A percentile compares a stretch with the other conserved stretches of the same genome.
Evolutionary conservation across 345 rosid genomes (phyloP).

Genomic region (Linum trigynum): DNA sequence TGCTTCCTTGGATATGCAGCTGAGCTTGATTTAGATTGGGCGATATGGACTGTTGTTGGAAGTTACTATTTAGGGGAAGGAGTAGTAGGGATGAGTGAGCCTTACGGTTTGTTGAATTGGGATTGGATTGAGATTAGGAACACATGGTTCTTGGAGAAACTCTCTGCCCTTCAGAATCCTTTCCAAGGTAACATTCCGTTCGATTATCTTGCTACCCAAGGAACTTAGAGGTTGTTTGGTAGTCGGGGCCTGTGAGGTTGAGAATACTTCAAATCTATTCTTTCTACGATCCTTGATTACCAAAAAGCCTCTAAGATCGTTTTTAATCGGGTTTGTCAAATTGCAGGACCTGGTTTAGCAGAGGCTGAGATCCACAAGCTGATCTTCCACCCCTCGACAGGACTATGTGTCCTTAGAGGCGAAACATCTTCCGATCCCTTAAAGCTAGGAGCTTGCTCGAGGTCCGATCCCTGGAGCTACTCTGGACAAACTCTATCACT

Average conservation of each 20-base stretch:
- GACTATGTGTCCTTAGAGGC: slow-evolving; percentile 46
- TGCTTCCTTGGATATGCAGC: slow-evolving; percentile 66
- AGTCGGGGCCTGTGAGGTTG: background rate
- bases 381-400: slow-evolving; percentile 73
- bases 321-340: background rate
- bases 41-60: slow-evolving; percentile 72
- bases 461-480: slow-evolving; percentile 68
- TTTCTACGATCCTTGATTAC: no score
- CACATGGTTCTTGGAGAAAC: slow-evolving; percentile 42
- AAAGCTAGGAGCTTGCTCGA: slow-evolving; percentile 54
- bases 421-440: slow-evolving; percentile 36
- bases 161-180: slow-evolving; percentile 53
- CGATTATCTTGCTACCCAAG: background rate
- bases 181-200: slow-evolving; percentile 39
- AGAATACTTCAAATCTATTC: no score
- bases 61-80: slow-evolving; percentile 81
- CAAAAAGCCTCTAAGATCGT: background rate
- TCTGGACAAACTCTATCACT: slow-evolving; percentile 35
- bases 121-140: slow-evolving; percentile 57
- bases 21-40: slow-evolving; percentile 80
- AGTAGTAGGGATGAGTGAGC: slow-evolving; percentile 45
- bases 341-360: slow-evolving; percentile 66
- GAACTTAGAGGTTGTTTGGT: background rate
- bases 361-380: slow-evolving; percentile 44
- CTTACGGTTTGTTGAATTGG: slow-evolving; percentile 52